A percentile compares a stretch with the other conserved stretches of the same genome.
Evolutionary conservation across 192 early-diverging fungal genomes (phyloP).

Genomic region (Globomyces pollinis-pini): DNA sequence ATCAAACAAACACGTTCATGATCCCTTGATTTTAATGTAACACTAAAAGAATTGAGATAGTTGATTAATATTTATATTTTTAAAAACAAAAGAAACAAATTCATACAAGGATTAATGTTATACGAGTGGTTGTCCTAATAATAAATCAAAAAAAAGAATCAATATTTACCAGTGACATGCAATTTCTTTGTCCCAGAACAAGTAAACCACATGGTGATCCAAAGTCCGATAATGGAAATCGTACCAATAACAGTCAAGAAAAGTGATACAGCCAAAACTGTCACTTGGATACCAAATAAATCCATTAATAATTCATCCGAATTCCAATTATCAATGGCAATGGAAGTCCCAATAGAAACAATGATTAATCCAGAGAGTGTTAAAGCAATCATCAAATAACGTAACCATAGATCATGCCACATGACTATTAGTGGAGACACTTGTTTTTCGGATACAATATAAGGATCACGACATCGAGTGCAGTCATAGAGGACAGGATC

Average conservation of each 20-base stretch:
- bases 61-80: too few species aligned
- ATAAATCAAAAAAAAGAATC: too few species aligned
- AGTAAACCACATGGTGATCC: constrained; percentile 1
- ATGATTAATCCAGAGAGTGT: neutral
- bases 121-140: too few species aligned
- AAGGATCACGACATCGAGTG: constrained; percentile 33
- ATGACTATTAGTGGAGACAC: constrained; percentile 1
- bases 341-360: neutral
- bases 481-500: constrained; percentile 17
- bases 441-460: constrained; percentile 11
- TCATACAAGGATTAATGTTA: too few species aligned
- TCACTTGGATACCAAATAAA: constrained; percentile 5
- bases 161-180: constrained; percentile 6
- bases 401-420: constrained; percentile 7
- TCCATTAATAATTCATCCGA: neutral
- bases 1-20: too few species aligned
- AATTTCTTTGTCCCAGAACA: neutral
- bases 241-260: constrained; percentile 9
- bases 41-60: too few species aligned
- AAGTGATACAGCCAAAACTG: neutral
- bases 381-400: neutral
- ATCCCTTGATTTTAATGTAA: too few species aligned
- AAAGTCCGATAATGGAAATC: neutral
- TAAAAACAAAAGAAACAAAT: too few species aligned
- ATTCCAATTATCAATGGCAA: neutral